Base-by-base conservation (phyloP, 495 filamentous ascomycete species). In the Glonium stellatum region DNA sequence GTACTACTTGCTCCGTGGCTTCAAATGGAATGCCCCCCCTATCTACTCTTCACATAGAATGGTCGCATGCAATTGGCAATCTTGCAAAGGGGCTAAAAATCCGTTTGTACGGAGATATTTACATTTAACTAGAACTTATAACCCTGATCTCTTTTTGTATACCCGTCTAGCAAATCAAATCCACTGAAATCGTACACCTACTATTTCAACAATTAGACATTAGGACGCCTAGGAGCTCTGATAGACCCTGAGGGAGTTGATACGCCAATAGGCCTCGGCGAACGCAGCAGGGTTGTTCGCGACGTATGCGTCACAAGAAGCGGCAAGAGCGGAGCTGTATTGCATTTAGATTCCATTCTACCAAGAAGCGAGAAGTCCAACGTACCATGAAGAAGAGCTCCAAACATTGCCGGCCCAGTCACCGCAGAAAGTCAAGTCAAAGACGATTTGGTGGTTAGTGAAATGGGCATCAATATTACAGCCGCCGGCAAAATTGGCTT, bases 401-500 rank as follows among this genome's bases (percentile, higher is more conserved):
- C 18, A 68, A 4, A 21, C 57, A 3, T 19, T 44, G 13, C 61
- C 65, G 0, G 51, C 65, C 57, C 61, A 67, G n/a, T 58, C 56
- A 1, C 65, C 62, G 35, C 65, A 68, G 46, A 68, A 68, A 1
- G 54, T 60, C 21, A 59, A 61, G 19, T 68, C 55, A 42, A 68
- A 35, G 47, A 70, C 61, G 52, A 73, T 68, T 44, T 67, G 64
- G 39, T 72, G 69, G 37, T 71, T 66, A 9, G 10, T 57, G 70
- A 75, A 69, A 23, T 63, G 50, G 18, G 54, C 47, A 6, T 61
- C 47, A 25, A 67, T 54, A 23, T 69, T 63, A 51, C 73, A 75
- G 44, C 56, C 52, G 35, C 68, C 62, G 18, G 54, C 31, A 46
- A 65, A 68, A 54, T 78, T 78, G 1, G 83, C 84, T 0, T 76